phyloP scores from a whole-genome alignment of 768 basidiomycete genomes.

The Boletus vinaceobasis region DNA sequence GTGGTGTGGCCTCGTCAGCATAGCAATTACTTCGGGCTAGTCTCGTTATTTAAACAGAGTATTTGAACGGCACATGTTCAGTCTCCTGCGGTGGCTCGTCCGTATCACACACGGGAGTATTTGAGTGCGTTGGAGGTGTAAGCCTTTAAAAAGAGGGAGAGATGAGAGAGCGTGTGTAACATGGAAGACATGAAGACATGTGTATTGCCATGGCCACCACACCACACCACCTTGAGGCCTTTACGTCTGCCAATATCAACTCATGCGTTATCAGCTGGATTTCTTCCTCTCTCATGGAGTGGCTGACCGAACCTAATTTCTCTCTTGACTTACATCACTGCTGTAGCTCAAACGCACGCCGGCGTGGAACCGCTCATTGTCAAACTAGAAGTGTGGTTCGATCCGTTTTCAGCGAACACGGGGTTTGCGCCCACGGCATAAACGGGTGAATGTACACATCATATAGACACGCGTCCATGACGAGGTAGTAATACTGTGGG shows the following conservation, averaged over 20 bases:
- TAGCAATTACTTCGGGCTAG: conserved; percentile 13
- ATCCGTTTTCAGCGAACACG: not conserved
- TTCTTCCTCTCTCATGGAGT: not conserved
- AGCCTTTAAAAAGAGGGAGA: conserved; percentile 15
- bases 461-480: not conserved
- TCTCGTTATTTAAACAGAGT: not conserved
- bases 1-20: conserved; percentile 22
- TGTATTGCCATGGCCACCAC: not conserved
- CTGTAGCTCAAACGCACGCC: not conserved
- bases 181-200: not conserved
- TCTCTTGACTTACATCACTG: conserved; percentile 14
- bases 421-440: not conserved
- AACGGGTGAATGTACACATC: not conserved
- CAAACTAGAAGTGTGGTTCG: not conserved
- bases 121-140: conserved; percentile 24
- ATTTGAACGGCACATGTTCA: not conserved
- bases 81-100: conserved; percentile 17
- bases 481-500: conserved; percentile 10
- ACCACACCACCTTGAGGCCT: not conserved
- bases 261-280: conserved; percentile 8
- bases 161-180: conserved; percentile 15
- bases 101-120: conserved; percentile 25
- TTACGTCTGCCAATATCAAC: conserved; percentile 24
- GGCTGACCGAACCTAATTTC: conserved; percentile 5
- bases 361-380: not conserved